Percentiles rank a stretch among this genome's conserved stretches.
Evolutionary conservation across 495 filamentous ascomycete genomes (phyloP).

Genomic region (Talaromyces trachyspermus): DNA sequence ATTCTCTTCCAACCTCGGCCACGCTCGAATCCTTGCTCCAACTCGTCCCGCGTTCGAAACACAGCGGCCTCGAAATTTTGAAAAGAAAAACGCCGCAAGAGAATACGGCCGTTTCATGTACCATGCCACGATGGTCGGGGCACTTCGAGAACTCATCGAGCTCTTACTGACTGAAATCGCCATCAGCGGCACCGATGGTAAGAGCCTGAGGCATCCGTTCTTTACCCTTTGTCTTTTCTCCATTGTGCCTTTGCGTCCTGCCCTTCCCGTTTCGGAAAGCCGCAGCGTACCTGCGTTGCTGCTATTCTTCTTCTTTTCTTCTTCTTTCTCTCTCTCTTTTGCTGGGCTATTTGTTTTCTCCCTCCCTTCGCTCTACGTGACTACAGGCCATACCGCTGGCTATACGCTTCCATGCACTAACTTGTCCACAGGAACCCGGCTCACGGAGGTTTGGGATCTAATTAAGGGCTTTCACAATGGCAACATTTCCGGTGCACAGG

Average conservation of each 20-base stretch:
- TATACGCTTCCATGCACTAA: slow-evolving; percentile 2
- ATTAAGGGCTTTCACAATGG: slow-evolving; percentile 33
- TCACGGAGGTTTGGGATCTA: slow-evolving; percentile 30
- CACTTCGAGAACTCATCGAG: slow-evolving; percentile 63
- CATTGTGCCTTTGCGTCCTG: no score
- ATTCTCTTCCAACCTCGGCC: no score
- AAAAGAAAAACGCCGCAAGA: background rate
- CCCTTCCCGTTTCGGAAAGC: slow-evolving; percentile 8
- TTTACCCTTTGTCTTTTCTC: slow-evolving; percentile 10
- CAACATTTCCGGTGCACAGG: slow-evolving; percentile 2
- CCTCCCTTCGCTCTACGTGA: no score
- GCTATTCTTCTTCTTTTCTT: background rate
- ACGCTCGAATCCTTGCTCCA: no score
- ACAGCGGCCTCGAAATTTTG: background rate
- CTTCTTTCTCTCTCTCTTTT: background rate
- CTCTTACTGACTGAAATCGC: slow-evolving; percentile 68
- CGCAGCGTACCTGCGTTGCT: slow-evolving; percentile 4
- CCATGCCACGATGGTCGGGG: slow-evolving; percentile 47
- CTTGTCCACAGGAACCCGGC: slow-evolving; percentile 28
- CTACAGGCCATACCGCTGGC: no score
- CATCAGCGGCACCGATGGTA: slow-evolving; percentile 60
- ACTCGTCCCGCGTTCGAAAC: slow-evolving; percentile 2
- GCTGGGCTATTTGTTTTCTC: background rate
- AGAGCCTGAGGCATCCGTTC: slow-evolving; percentile 23
- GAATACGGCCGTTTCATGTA: background rate